Evolutionary conservation across 2,329 filamentous ascomycete genomes (phyloP), one percentile per base, ranked within the genome.

Genomic region (Neonectria neomacrospora): DNA sequence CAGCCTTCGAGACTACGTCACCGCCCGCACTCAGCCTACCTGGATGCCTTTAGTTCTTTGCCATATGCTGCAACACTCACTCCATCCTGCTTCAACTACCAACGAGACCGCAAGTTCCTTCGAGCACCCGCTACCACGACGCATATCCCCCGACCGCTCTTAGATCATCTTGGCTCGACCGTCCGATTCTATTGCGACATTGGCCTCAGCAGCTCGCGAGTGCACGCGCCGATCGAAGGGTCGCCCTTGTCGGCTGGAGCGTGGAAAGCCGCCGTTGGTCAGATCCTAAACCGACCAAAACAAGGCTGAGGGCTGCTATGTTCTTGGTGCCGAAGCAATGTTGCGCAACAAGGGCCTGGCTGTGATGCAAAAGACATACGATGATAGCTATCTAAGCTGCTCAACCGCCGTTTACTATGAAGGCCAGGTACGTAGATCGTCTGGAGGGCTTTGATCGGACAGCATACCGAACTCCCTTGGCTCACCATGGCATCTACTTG

Each of bases 331-430:
- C 60, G 68, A 68, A 78, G 80, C 74, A 70, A 87, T 88, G 85
- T 83, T 84, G 77, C 82, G 81, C 73, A 85, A 80, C 76, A 84
- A 80, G 74, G 79, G 79, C 66, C 85, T 89, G 75, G 89, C 91
- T 79, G 89, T 89, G 66, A 88, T 97, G 78, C 95, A 98, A 82
- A 97, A 97, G 86, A 97, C 94, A 59, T 98, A 98, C 81, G 95
- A 98, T 82, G 94, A 98, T 79, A 94, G 92, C 79, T 97, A 97
- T 80, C 82, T 97, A 72, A 94, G 91, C 76, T 97, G 94, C 80
- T 97, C 94, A 14, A 98, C 94, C 2, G 95, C 95, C 41, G 92
- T 97, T 56, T 97, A 97, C 81, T 97, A 97, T 78, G 96, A 99
- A 81, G 89, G 91, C 77, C 91, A 96, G 88, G 94, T 96, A 80